These are phyloP conservation scores for Lentinula raphanica DNA, from an alignment of 768 basidiomycete genomes.

Conservation along the genomic window DNA sequence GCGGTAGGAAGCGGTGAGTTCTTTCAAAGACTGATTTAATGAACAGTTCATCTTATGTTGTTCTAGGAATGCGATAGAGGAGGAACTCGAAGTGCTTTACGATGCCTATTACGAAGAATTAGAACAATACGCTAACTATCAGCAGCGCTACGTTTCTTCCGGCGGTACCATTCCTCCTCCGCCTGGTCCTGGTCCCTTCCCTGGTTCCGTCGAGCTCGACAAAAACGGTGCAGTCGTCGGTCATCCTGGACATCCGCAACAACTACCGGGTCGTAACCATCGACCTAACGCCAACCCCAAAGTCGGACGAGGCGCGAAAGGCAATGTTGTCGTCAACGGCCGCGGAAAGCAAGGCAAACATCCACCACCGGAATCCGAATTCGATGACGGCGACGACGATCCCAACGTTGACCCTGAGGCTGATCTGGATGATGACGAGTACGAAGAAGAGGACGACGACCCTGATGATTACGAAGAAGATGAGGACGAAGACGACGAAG, in stretches of 20 bases:
- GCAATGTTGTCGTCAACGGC: slow-evolving; percentile 10
- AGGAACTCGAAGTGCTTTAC: slow-evolving; percentile 99
- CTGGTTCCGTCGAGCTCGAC: slow-evolving; percentile 95
- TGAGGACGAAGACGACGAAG: slow-evolving; percentile 54
- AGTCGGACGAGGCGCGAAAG: neutral
- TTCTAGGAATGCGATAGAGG: slow-evolving; percentile 90
- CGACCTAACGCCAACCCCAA: neutral
- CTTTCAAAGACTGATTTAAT: slow-evolving; percentile 14
- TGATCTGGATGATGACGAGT: slow-evolving; percentile 51
- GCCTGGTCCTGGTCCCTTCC: slow-evolving; percentile 95
- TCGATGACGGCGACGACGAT: slow-evolving; percentile 18
- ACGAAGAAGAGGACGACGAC: slow-evolving; percentile 58
- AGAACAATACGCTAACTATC: slow-evolving; percentile 97
- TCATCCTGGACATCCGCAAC: slow-evolving; percentile 17
- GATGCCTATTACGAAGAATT: slow-evolving; percentile 99
- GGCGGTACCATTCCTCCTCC: slow-evolving; percentile 88
- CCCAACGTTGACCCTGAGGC: slow-evolving; percentile 42
- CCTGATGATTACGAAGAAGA: slow-evolving; percentile 62
- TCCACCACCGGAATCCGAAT: slow-evolving; percentile 41
- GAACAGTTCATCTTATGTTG: neutral
- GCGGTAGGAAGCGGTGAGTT: slow-evolving; percentile 89
- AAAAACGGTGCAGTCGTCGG: slow-evolving; percentile 68
- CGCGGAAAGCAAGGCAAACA: slow-evolving; percentile 21
- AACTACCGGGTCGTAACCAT: neutral
- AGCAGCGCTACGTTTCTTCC: slow-evolving; percentile 91